phyloP scores from a whole-genome alignment of 2,329 filamentous ascomycete genomes.

The Ceratocystis ficicola region DNA sequence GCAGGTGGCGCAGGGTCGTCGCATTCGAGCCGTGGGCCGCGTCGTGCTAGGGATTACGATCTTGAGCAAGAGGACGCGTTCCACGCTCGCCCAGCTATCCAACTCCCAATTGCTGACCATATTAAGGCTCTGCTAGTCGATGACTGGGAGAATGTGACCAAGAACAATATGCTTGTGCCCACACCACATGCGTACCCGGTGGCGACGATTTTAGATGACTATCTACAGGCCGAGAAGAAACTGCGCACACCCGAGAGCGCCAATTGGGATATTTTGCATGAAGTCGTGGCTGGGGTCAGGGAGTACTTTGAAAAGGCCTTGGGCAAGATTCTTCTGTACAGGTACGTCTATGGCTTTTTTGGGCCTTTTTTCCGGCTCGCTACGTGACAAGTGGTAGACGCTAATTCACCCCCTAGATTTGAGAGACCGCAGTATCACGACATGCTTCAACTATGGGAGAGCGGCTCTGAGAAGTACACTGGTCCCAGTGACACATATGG shows the following conservation, averaged over 20 bases:
- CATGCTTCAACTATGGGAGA: constrained; percentile 57
- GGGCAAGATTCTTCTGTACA: constrained; percentile 77
- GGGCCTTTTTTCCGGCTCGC: constrained; percentile 7
- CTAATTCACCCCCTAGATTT: constrained; percentile 43
- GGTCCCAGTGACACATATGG: constrained; percentile 74
- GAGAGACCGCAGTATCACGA: constrained; percentile 82
- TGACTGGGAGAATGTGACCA: constrained; percentile 98
- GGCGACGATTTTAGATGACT: constrained; percentile 66
- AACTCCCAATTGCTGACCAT: constrained; percentile 73
- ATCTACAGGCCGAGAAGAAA: constrained; percentile 56
- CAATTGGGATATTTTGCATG: constrained; percentile 75
- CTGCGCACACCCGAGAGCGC: constrained; percentile 54
- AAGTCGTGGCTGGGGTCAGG: constrained; percentile 71
- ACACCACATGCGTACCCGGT: constrained; percentile 69
- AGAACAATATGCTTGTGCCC: constrained; percentile 79
- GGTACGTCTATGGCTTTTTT: constrained; percentile 33
- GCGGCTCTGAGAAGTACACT: constrained; percentile 52
- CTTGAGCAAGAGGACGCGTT: constrained; percentile 87
- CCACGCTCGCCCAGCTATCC: constrained; percentile 69
- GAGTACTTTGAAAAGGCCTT: constrained; percentile 92
- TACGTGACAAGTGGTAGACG: background rate
- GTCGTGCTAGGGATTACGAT: constrained; percentile 67
- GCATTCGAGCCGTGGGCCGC: constrained; percentile 53
- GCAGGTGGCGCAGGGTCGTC: constrained; percentile 38
- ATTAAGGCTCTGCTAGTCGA: constrained; percentile 89